Conservation (phyloP, 768 basidiomycete species). For the Suillus ampliporus region DNA sequence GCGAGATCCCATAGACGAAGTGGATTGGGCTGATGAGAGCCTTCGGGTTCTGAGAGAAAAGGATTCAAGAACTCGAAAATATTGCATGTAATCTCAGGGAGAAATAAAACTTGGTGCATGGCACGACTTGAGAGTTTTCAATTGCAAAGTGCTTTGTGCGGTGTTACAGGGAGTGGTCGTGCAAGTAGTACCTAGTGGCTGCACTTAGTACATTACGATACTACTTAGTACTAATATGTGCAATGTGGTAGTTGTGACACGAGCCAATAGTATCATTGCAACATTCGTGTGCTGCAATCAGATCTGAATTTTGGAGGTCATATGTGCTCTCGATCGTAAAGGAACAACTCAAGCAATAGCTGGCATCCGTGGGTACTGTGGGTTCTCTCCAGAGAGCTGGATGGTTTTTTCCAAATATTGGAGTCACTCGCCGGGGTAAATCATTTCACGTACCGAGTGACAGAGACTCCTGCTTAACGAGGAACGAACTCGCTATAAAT, state of each 20-base stretch:
- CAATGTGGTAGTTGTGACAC: too few species aligned
- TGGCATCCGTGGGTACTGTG: background rate
- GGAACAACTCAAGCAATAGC: background rate
- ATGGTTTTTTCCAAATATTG: background rate
- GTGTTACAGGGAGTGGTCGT: too few species aligned
- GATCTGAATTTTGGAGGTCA: too few species aligned
- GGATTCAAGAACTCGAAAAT: constrained; percentile 1
- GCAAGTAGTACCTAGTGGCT: too few species aligned
- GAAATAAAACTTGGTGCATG: constrained; percentile 4
- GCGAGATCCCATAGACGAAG: constrained; percentile 7
- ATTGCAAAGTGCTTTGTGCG: too few species aligned
- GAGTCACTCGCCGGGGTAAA: too few species aligned
- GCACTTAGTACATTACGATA: too few species aligned
- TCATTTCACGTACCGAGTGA: background rate
- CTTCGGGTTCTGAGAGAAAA: background rate
- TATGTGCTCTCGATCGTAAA: too few species aligned
- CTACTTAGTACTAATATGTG: too few species aligned
- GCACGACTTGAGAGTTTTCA: too few species aligned
- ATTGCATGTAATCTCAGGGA: background rate
- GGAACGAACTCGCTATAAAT: background rate
- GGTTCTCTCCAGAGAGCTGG: background rate
- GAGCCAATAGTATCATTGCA: too few species aligned
- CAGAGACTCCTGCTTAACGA: background rate
- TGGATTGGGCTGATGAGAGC: background rate
- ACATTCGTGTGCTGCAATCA: too few species aligned